These are phyloP conservation scores for Boletellus sp. DNA, from an alignment of 1,284 basidiomycete genomes.

Conservation along the genomic window DNA sequence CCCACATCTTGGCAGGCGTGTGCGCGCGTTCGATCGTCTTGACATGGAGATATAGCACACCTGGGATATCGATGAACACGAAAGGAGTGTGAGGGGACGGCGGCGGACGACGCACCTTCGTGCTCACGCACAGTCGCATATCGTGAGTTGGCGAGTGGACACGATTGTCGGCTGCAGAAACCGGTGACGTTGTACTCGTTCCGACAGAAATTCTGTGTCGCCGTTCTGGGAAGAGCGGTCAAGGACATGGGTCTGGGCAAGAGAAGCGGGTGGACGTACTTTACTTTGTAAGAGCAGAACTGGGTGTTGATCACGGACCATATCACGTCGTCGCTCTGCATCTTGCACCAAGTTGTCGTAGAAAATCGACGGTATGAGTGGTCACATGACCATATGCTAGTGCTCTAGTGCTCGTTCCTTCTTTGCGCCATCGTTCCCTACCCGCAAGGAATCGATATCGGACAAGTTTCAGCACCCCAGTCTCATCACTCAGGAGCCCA, in stretches of 20 bases:
- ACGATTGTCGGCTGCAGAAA: slow-evolving; percentile 94
- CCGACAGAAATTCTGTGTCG: slow-evolving; percentile 95
- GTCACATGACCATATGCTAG: background rate
- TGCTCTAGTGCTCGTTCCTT: too few relatives aligned
- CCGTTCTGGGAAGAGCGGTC: slow-evolving; percentile 54
- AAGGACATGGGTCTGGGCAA: background rate
- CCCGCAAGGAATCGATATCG: too few relatives aligned
- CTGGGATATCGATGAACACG: slow-evolving; percentile 38
- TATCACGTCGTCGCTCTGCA: slow-evolving; percentile 94
- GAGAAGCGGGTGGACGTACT: slow-evolving; percentile 51
- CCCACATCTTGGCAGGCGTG: slow-evolving; percentile 96
- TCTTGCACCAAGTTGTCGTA: slow-evolving; percentile 26
- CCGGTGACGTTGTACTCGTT: slow-evolving; percentile 99
- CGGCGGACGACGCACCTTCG: slow-evolving; percentile 63
- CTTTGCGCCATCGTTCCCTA: too few relatives aligned
- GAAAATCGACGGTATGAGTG: background rate
- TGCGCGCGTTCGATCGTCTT: slow-evolving; percentile 99
- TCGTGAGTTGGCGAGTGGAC: slow-evolving; percentile 93
- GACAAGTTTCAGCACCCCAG: too few relatives aligned
- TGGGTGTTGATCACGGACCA: slow-evolving; percentile 93
- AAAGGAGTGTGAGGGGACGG: background rate
- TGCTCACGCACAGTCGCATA: slow-evolving; percentile 97
- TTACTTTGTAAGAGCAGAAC: slow-evolving; percentile 98
- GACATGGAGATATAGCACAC: slow-evolving; percentile 91
- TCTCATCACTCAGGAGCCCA: too few relatives aligned